Percentiles rank a stretch among this genome's conserved stretches.
Conservation (phyloP, 1,284 basidiomycete genomes). For the Pulveroboletus sp. region DNA sequence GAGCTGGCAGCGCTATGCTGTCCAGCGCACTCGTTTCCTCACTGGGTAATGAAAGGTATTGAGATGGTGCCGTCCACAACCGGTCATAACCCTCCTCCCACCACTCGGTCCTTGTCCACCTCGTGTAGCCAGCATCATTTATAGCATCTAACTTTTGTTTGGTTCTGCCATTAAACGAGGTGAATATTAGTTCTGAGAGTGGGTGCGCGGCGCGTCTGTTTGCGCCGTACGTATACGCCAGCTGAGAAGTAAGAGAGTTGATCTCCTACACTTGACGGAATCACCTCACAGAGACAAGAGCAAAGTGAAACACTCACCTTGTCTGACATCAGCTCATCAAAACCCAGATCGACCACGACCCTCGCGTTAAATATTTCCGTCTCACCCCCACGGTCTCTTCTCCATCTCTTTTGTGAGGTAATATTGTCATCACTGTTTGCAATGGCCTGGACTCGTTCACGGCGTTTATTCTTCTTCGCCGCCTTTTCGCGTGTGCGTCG, state of each 20-base stretch:
- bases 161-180: conserved; percentile 74
- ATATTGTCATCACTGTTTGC: conserved; percentile 52
- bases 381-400: conserved; percentile 27
- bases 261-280: conserved; percentile 63
- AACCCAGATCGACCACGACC: conserved; percentile 88
- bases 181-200: conserved; percentile 72
- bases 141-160: conserved; percentile 64
- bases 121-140: conserved; percentile 66
- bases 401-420: conserved; percentile 41
- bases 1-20: background rate
- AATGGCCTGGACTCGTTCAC: conserved; percentile 50
- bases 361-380: conserved; percentile 63
- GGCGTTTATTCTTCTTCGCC: conserved; percentile 64
- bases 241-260: conserved; percentile 81
- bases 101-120: conserved; percentile 84
- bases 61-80: conserved; percentile 48
- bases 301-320: conserved; percentile 58
- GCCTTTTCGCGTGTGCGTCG: conserved; percentile 75
- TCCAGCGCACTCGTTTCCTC: conserved; percentile 9
- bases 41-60: background rate
- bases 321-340: conserved; percentile 92
- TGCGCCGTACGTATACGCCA: conserved; percentile 85
- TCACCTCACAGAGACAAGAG: conserved; percentile 17
- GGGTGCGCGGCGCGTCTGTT: conserved; percentile 74
- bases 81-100: conserved; percentile 70